phyloP scores from a whole-genome alignment of 192 early-diverging fungal species.

The Geosiphon pyriformis region DNA sequence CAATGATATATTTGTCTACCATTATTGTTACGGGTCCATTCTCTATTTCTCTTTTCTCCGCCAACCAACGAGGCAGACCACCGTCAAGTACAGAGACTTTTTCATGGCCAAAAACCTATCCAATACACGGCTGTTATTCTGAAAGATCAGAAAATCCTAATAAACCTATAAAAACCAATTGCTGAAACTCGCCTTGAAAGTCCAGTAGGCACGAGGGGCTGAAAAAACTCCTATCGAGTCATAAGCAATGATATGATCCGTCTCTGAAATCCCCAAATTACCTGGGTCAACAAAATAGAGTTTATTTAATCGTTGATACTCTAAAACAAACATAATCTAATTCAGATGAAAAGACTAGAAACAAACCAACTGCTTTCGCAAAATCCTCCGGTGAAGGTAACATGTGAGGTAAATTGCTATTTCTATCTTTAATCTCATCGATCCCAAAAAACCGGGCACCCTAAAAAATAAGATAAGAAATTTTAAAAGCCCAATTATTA shows the following conservation, averaged over 20 bases:
- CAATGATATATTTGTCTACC: not conserved
- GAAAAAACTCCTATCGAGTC: slow-evolving; percentile 78
- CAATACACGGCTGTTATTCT: not conserved
- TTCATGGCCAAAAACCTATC: slow-evolving; percentile 81
- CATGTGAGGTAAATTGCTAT: slow-evolving; percentile 82
- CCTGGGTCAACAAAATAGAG: slow-evolving; percentile 31
- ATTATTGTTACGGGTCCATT: slow-evolving; percentile 26
- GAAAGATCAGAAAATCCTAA: not conserved
- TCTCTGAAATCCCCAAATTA: slow-evolving; percentile 67
- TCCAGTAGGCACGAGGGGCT: slow-evolving; percentile 88
- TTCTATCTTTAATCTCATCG: slow-evolving; percentile 74
- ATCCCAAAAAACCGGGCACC: slow-evolving; percentile 88
- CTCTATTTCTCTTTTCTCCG: slow-evolving; percentile 31
- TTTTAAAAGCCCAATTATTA: too few relatives aligned
- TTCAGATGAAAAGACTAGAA: not conserved
- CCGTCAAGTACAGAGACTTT: slow-evolving; percentile 87
- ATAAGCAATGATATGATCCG: slow-evolving; percentile 88
- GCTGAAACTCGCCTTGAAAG: slow-evolving; percentile 60
- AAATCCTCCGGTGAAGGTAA: slow-evolving; percentile 71
- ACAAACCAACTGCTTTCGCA: slow-evolving; percentile 61
- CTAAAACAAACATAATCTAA: slow-evolving; percentile 4
- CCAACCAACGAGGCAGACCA: slow-evolving; percentile 77
- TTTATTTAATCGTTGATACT: not conserved
- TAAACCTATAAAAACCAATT: not conserved
- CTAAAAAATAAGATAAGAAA: slow-evolving; percentile 28